Conservation (phyloP, 148 eudicot genomes). For the Persicaria maculosa region DNA sequence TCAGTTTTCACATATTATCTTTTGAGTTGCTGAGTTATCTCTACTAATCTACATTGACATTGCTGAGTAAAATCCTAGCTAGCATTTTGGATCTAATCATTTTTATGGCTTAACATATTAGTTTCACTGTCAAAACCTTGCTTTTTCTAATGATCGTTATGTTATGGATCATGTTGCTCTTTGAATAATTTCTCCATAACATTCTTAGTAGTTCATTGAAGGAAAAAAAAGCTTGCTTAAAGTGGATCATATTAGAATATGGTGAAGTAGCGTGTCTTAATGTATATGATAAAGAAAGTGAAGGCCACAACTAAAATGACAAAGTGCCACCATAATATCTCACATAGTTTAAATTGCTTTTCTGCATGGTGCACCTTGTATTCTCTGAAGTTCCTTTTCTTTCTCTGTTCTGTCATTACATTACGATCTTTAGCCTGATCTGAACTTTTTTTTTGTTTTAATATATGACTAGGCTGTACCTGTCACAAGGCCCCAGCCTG, state of each 20-base stretch:
- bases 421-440: constrained; percentile 9
- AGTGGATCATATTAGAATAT: background rate
- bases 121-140: background rate
- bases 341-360: background rate
- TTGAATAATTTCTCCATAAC: background rate
- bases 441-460: background rate
- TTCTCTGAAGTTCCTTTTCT: background rate
- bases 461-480: constrained; percentile 39
- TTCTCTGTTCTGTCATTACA: background rate
- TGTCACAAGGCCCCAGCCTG: constrained; percentile 39
- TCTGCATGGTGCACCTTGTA: background rate
- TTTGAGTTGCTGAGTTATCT: background rate
- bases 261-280: background rate
- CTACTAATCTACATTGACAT: background rate
- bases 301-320: background rate
- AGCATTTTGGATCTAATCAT: background rate
- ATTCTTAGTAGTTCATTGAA: background rate
- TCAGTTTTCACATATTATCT: background rate
- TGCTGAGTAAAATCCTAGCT: background rate
- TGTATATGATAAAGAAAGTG: background rate
- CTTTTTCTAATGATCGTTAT: background rate
- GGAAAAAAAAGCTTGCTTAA: background rate
- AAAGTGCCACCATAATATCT: background rate
- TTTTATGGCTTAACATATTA: background rate
- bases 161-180: background rate